Percentiles rank a stretch among this genome's conserved stretches.
Evolutionary conservation across 1,284 basidiomycete species (phyloP).

Genomic region (Boletus sp.): DNA sequence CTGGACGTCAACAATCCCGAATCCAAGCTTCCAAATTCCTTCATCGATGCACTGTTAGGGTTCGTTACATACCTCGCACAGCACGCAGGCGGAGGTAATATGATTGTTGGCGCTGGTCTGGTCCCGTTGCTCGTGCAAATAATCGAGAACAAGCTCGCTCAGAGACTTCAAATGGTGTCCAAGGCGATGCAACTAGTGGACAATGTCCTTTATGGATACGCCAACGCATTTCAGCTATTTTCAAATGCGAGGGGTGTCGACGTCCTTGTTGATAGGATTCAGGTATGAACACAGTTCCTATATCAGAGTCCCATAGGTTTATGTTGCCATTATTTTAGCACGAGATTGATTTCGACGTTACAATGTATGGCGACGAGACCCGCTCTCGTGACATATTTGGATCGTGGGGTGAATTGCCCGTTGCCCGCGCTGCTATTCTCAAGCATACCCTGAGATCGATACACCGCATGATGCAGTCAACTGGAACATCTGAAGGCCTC

Average conservation of each 20-base stretch:
- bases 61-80: slow-evolving; percentile 89
- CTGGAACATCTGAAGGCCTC: slow-evolving; percentile 92
- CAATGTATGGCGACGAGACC: slow-evolving; percentile 48
- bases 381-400: slow-evolving; percentile 51
- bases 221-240: slow-evolving; percentile 87
- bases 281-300: slow-evolving; percentile 47
- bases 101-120: slow-evolving; percentile 97
- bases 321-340: slow-evolving; percentile 43
- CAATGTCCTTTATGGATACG: slow-evolving; percentile 87
- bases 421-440: slow-evolving; percentile 70
- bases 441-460: slow-evolving; percentile 93
- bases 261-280: slow-evolving; percentile 81
- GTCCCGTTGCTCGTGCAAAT: slow-evolving; percentile 88
- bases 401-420: slow-evolving; percentile 61
- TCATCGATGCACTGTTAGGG: slow-evolving; percentile 83
- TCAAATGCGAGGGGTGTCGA: slow-evolving; percentile 85
- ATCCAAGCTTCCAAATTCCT: slow-evolving; percentile 71
- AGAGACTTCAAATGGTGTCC: slow-evolving; percentile 71
- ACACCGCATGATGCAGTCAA: slow-evolving; percentile 95
- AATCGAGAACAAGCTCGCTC: slow-evolving; percentile 72
- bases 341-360: slow-evolving; percentile 70
- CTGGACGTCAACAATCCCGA: slow-evolving; percentile 65
- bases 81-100: slow-evolving; percentile 81
- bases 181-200: slow-evolving; percentile 92
- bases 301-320: neutral